Conservation (phyloP, 1,284 basidiomycete genomes). For the Malassezia arunalokei region DNA sequence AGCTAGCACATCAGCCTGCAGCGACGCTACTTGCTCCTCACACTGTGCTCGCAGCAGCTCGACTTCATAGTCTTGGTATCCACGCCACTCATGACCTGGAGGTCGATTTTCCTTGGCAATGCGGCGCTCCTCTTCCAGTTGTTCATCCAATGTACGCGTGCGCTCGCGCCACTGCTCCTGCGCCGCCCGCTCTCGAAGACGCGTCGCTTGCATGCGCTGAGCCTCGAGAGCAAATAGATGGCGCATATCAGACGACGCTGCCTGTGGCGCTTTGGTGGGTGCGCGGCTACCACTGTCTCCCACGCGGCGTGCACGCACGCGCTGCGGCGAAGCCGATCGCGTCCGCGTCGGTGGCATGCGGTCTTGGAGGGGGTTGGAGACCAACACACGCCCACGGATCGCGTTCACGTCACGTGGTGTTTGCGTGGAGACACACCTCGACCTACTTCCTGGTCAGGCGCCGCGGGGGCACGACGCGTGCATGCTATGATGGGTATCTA, state of each 20-base stretch:
- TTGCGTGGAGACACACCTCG: too few relatives aligned
- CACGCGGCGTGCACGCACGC: too few relatives aligned
- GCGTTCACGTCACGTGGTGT: too few relatives aligned
- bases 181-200: conserved; percentile 22
- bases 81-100: conserved; percentile 21
- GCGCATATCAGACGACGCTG: conserved; percentile 18
- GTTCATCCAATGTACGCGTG: conserved; percentile 28
- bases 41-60: conserved; percentile 28
- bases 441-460: too few relatives aligned
- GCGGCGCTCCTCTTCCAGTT: conserved; percentile 27
- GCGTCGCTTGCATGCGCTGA: conserved; percentile 27
- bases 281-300: too few relatives aligned
- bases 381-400: too few relatives aligned
- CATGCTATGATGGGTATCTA: too few relatives aligned
- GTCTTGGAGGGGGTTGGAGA: too few relatives aligned
- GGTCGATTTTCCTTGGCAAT: conserved; percentile 25
- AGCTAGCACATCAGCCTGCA: conserved; percentile 29
- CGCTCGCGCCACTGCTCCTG: conserved; percentile 23
- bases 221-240: conserved; percentile 34
- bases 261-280: background rate
- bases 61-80: conserved; percentile 28
- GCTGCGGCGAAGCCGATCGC: too few relatives aligned
- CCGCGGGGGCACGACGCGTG: too few relatives aligned
- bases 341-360: too few relatives aligned
- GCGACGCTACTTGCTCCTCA: conserved; percentile 22